Evolutionary conservation across 106 monocot species (phyloP).

Genomic region (Platanthera guangdongensis): DNA sequence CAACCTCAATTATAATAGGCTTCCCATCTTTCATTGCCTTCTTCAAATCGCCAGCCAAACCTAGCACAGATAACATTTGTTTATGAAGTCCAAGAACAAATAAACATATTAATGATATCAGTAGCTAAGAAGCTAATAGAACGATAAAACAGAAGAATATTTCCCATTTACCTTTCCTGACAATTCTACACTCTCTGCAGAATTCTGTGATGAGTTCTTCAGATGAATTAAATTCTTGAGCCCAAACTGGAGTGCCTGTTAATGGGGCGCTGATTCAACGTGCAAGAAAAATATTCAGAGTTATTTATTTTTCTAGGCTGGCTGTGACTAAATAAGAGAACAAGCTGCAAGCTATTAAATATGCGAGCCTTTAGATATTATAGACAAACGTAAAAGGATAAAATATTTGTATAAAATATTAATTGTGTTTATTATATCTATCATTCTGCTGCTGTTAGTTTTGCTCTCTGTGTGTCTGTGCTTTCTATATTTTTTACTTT

Average conservation of each 20-base stretch:
- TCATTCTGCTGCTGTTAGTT: not conserved
- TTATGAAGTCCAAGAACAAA: not conserved
- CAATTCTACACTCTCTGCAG: slow-evolving; percentile 97
- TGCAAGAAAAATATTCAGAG: not conserved
- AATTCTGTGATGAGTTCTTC: slow-evolving; percentile 99
- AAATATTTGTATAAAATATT: not conserved
- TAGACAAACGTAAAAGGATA: not conserved
- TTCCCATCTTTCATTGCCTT: slow-evolving; percentile 99
- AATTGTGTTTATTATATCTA: not conserved
- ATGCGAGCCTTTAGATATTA: not conserved
- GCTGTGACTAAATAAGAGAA: not conserved
- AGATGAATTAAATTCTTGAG: slow-evolving; percentile 80
- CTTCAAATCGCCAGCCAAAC: slow-evolving; percentile 98
- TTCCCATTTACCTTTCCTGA: slow-evolving; percentile 68
- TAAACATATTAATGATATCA: not conserved
- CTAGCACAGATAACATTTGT: slow-evolving; percentile 24
- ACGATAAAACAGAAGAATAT: not conserved
- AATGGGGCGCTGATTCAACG: slow-evolving; percentile 66
- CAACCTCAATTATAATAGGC: slow-evolving; percentile 98
- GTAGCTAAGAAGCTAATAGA: not conserved
- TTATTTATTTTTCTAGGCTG: not conserved
- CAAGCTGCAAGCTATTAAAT: not conserved
- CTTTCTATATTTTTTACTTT: not conserved
- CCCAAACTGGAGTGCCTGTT: slow-evolving; percentile 88
- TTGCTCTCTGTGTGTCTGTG: not conserved